Evolutionary conservation across 2,329 filamentous ascomycete genomes (phyloP).

Genomic region (Xylaria sp.): DNA sequence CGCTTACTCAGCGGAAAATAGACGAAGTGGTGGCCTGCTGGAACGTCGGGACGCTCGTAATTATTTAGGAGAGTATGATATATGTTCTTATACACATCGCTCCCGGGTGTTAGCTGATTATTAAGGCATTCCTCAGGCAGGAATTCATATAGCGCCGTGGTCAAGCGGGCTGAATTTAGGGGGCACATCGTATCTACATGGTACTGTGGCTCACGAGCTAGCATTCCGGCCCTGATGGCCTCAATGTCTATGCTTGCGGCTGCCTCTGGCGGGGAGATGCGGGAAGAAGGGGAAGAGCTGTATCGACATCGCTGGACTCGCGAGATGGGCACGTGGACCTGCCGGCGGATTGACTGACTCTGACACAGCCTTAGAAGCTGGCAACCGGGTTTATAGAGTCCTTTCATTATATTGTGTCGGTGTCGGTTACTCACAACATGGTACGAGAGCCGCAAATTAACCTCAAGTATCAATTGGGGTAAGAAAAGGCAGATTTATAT

Average conservation of each 20-base stretch:
- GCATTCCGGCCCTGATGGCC: constrained; percentile 35
- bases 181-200: constrained; percentile 52
- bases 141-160: constrained; percentile 63
- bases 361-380: constrained; percentile 8
- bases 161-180: constrained; percentile 68
- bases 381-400: neutral
- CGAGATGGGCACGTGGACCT: neutral
- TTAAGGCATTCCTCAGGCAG: constrained; percentile 43
- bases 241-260: constrained; percentile 25
- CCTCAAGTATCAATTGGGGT: neutral
- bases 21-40: constrained; percentile 78
- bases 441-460: neutral
- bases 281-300: neutral
- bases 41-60: constrained; percentile 44
- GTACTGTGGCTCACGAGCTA: constrained; percentile 33
- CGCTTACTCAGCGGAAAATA: constrained; percentile 80
- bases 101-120: neutral
- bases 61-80: neutral
- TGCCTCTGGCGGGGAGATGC: neutral
- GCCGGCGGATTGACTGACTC: neutral
- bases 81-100: neutral
- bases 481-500: neutral
- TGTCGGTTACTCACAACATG: constrained; percentile 3
- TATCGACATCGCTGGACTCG: neutral
- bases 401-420: constrained; percentile 15